Evolutionary conservation across 106 monocot species (phyloP).

Genomic region (Agapanthus africanus): DNA sequence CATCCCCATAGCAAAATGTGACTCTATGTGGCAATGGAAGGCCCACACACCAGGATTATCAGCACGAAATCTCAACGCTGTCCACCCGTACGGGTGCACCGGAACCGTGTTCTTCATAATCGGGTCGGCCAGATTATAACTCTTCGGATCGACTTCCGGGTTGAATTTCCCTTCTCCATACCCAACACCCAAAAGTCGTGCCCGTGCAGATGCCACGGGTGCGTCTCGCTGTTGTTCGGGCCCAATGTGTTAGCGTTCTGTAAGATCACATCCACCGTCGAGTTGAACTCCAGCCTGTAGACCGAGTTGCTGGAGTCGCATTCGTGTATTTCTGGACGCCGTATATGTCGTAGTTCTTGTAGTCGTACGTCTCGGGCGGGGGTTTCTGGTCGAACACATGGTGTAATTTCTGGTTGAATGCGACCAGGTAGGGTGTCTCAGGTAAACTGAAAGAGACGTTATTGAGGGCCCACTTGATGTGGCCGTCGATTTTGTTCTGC

Average conservation of each 20-base stretch:
- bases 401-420: conserved; percentile 37
- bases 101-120: conserved; percentile 86
- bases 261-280: conserved; percentile 70
- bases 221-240: conserved; percentile 77
- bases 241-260: conserved; percentile 81
- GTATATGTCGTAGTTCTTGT: conserved; percentile 18
- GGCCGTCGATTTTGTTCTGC: conserved; percentile 64
- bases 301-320: conserved; percentile 25
- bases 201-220: conserved; percentile 99
- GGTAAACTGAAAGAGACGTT: conserved; percentile 69
- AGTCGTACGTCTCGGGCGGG: conserved; percentile 55
- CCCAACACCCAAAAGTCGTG: conserved; percentile 94
- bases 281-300: conserved; percentile 50
- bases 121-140: conserved; percentile 70
- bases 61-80: conserved; percentile 64
- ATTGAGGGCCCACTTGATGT: conserved; percentile 60
- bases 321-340: conserved; percentile 2
- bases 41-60: conserved; percentile 89
- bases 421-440: conserved; percentile 63
- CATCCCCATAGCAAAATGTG: conserved; percentile 92
- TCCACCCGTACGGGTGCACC: conserved; percentile 78
- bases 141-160: conserved; percentile 25
- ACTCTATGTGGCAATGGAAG: conserved; percentile 89
- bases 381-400: conserved; percentile 34
- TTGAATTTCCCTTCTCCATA: conserved; percentile 67